A percentile compares a stretch with the other conserved stretches of the same genome.
phyloP scores from a whole-genome alignment of 192 early-diverging fungal species.

The Mortierella antarctica region DNA sequence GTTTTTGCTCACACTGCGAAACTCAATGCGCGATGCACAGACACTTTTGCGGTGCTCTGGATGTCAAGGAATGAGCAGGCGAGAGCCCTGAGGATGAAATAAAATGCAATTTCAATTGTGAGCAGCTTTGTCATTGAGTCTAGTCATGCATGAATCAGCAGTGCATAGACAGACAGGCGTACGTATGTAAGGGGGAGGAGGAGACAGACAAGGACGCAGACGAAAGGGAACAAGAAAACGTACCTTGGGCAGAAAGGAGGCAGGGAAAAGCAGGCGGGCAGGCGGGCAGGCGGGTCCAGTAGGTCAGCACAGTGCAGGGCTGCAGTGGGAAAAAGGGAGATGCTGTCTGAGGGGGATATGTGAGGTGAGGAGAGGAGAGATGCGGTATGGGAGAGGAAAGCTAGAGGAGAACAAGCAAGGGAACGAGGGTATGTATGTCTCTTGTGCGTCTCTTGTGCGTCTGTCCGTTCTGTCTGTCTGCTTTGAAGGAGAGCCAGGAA shows the following conservation, averaged over 20 bases:
- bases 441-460: too few relatives aligned
- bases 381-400: background rate
- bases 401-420: background rate
- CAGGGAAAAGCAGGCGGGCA: background rate
- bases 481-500: too few relatives aligned
- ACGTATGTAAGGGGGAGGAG: background rate
- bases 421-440: background rate
- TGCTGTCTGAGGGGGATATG: too few relatives aligned
- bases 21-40: background rate
- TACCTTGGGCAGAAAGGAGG: background rate
- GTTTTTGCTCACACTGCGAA: too few relatives aligned
- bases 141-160: too few relatives aligned
- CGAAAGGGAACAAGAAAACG: background rate
- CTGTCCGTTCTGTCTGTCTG: too few relatives aligned
- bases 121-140: too few relatives aligned
- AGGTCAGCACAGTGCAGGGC: background rate
- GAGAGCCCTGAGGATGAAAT: slow-evolving; percentile 18
- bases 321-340: background rate
- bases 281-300: background rate
- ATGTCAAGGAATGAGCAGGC: background rate
- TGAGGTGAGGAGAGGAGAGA: background rate
- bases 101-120: too few relatives aligned
- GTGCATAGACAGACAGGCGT: background rate
- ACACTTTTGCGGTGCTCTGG: background rate
- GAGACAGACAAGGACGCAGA: background rate